Conservation (phyloP, 805 yeast genomes). For the Suhomyces faveliae region DNA sequence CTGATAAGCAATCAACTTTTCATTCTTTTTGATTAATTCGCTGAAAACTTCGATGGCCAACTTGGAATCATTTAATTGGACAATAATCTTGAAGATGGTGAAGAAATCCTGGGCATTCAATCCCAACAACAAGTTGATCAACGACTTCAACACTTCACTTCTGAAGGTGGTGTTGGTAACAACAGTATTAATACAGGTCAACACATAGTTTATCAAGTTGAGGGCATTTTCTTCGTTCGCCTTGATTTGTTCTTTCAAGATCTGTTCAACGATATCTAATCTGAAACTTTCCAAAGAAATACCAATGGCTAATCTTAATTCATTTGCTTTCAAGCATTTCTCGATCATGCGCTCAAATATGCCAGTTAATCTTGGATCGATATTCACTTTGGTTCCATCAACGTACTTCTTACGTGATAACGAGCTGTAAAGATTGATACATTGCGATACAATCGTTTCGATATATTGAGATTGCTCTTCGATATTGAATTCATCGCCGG, state of each 20-base stretch:
- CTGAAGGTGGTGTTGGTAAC: conserved; percentile 67
- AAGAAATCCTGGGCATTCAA: conserved; percentile 74
- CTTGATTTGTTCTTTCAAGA: conserved; percentile 45
- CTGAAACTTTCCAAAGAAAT: conserved; percentile 87
- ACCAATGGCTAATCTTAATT: conserved; percentile 81
- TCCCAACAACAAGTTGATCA: conserved; percentile 59
- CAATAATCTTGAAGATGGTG: conserved; percentile 79
- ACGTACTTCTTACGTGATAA: conserved; percentile 50
- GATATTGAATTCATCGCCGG: conserved; percentile 77
- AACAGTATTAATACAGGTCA: conserved; percentile 69
- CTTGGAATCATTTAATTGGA: conserved; percentile 75
- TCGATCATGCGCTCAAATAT: conserved; percentile 86
- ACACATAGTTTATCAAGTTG: conserved; percentile 65
- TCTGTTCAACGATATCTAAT: conserved; percentile 69
- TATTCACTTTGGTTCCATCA: conserved; percentile 24
- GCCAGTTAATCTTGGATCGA: conserved; percentile 60
- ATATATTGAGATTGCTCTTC: conserved; percentile 78
- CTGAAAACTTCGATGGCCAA: conserved; percentile 70
- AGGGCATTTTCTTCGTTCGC: conserved; percentile 52
- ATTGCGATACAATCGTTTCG: conserved; percentile 91
- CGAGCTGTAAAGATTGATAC: conserved; percentile 78
- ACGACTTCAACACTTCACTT: conserved; percentile 55
- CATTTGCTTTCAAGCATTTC: conserved; percentile 71
- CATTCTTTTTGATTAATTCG: conserved; percentile 52
- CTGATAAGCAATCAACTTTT: conserved; percentile 72